Conservation (phyloP, 2,329 filamentous ascomycete species). For the Onygenales sp. region DNA sequence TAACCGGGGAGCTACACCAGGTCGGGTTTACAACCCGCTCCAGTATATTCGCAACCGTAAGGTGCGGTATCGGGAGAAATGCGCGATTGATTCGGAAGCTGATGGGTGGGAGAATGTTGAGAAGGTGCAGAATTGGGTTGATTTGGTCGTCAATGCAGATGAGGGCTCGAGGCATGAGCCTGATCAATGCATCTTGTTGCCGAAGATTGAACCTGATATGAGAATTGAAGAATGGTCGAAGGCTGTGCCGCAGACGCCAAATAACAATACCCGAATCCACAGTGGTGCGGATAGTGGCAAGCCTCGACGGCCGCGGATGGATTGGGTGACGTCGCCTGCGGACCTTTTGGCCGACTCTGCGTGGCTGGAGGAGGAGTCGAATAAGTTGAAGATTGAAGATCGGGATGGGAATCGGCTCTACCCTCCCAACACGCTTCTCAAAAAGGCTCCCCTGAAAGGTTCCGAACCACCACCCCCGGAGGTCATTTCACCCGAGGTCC, state of each 20-base stretch:
- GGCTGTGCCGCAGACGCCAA: background rate
- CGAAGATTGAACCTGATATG: slow-evolving; percentile 27
- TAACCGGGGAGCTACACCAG: slow-evolving; percentile 32
- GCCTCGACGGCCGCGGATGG: slow-evolving; percentile 62
- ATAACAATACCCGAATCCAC: slow-evolving; percentile 26
- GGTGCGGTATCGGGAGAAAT: slow-evolving; percentile 68
- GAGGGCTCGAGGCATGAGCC: slow-evolving; percentile 35
- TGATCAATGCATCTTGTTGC: slow-evolving; percentile 36
- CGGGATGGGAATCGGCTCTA: slow-evolving; percentile 64
- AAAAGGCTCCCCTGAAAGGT: slow-evolving; percentile 5
- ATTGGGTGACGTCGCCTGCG: slow-evolving; percentile 75
- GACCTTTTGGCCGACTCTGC: slow-evolving; percentile 84
- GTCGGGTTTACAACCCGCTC: slow-evolving; percentile 77
- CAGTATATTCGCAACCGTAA: slow-evolving; percentile 90
- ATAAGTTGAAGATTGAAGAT: slow-evolving; percentile 75
- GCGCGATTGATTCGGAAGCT: slow-evolving; percentile 60
- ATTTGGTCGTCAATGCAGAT: slow-evolving; percentile 50
- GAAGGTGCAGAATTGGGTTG: slow-evolving; percentile 66
- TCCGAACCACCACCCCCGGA: background rate
- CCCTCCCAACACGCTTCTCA: slow-evolving; percentile 15
- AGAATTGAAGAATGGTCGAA: background rate
- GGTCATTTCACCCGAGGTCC: background rate
- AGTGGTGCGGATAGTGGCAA: slow-evolving; percentile 43
- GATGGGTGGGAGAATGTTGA: slow-evolving; percentile 69
- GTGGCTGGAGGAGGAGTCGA: slow-evolving; percentile 76